Conservation (phyloP, 306 rosid species). For the Fragaria nilgerrensis region DNA sequence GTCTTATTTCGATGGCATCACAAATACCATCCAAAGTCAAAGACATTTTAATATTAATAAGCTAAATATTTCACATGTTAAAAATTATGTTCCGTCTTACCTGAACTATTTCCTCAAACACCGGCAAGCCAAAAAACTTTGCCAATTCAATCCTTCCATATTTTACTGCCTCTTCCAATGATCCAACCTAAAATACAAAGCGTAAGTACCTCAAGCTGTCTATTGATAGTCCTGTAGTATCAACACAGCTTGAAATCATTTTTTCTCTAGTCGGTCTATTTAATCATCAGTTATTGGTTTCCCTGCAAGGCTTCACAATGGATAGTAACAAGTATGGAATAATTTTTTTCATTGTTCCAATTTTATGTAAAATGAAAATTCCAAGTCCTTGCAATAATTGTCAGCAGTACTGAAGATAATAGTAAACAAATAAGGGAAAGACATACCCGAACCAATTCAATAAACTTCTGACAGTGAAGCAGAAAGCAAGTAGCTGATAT, state of each 20-base stretch:
- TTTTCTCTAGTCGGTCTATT: not conserved
- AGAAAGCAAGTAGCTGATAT: constrained; percentile 89
- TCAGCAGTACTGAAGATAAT: not conserved
- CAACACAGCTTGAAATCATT: not conserved
- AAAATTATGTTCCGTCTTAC: constrained; percentile 24
- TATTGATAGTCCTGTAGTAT: not conserved
- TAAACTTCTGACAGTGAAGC: constrained; percentile 91
- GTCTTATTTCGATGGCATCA: not conserved
- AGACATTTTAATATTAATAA: not conserved
- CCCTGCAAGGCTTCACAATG: not conserved
- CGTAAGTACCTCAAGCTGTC: constrained; percentile 20
- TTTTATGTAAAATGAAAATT: not conserved
- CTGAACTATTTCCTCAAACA: constrained; percentile 76
- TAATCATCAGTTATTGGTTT: not conserved
- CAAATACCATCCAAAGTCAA: not conserved
- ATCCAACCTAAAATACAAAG: constrained; percentile 59
- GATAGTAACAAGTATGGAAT: not conserved
- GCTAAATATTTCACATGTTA: not conserved
- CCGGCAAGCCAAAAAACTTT: constrained; percentile 58
- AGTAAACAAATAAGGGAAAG: constrained; percentile 21
- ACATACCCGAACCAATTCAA: constrained; percentile 93
- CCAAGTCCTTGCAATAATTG: not conserved
- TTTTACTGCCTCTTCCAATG: constrained; percentile 83
- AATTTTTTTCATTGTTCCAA: not conserved
- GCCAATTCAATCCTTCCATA: constrained; percentile 81